Evolutionary conservation across 495 filamentous ascomycete genomes (phyloP).

Genomic region (Neurospora hispaniola): DNA sequence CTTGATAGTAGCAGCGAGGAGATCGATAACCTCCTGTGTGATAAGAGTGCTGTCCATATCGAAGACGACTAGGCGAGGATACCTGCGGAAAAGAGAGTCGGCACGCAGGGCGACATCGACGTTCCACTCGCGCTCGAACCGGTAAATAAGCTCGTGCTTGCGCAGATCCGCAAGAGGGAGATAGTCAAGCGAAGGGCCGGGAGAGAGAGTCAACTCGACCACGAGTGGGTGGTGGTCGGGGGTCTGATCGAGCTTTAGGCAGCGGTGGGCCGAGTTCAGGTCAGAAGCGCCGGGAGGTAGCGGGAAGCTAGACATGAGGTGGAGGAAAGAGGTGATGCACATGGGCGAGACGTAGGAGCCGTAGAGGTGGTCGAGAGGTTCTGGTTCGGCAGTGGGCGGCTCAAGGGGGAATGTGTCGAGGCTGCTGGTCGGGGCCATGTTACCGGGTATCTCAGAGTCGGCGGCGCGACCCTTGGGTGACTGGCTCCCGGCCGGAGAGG

Average conservation of each 20-base stretch:
- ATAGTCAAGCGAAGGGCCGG: conserved; percentile 54
- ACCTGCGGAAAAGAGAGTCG: conserved; percentile 59
- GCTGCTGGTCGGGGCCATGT: conserved; percentile 53
- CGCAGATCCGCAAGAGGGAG: conserved; percentile 58
- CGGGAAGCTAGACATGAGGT: conserved; percentile 61
- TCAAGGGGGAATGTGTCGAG: conserved; percentile 63
- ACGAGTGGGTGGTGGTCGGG: conserved; percentile 46
- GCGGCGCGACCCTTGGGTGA: conserved; percentile 17
- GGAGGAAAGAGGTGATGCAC: conserved; percentile 73
- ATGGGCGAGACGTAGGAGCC: conserved; percentile 67
- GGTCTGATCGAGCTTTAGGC: conserved; percentile 46
- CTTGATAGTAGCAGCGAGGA: conserved; percentile 67
- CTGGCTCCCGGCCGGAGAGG: conserved; percentile 14
- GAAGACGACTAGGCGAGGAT: conserved; percentile 79
- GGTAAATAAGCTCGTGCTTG: conserved; percentile 68
- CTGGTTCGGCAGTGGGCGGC: conserved; percentile 49
- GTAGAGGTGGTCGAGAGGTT: conserved; percentile 66
- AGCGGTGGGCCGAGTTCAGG: conserved; percentile 57
- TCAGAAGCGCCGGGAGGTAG: conserved; percentile 42
- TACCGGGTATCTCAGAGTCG: conserved; percentile 36
- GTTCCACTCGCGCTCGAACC: conserved; percentile 79
- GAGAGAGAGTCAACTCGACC: conserved; percentile 60
- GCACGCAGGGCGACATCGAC: conserved; percentile 67
- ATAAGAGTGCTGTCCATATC: conserved; percentile 98
- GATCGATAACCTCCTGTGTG: conserved; percentile 91